Conservation (phyloP, 306 rosid species). For the Sechiopsis laciniata region DNA sequence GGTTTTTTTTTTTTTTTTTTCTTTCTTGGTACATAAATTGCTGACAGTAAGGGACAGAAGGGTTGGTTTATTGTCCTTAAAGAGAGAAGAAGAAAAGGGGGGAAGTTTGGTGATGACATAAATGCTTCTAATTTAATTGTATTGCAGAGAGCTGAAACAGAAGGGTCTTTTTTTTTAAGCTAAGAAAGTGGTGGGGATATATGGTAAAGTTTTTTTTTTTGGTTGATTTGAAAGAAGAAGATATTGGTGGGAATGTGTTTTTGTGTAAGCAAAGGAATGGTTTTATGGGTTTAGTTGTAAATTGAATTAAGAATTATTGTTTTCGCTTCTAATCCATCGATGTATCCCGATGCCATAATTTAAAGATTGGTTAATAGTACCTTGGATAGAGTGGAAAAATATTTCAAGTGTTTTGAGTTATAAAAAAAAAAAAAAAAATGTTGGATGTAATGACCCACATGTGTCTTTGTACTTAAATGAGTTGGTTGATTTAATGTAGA, state of each 20-base stretch:
- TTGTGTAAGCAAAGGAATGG: not conserved
- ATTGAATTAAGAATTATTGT: not conserved
- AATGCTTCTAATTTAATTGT: conserved; percentile 18
- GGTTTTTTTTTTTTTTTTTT: not conserved
- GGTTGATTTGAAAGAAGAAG: not conserved
- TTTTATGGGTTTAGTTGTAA: not conserved
- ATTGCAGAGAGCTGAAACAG: not conserved
- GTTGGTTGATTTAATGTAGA: not conserved
- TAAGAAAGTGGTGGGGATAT: not conserved
- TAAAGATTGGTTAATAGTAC: no score
- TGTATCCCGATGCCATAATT: no score
- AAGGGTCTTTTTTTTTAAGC: not conserved
- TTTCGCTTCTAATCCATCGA: not conserved
- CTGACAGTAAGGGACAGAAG: conserved; percentile 14
- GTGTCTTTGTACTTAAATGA: not conserved
- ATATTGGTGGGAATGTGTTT: not conserved
- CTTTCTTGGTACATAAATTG: not conserved
- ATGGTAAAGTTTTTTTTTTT: not conserved
- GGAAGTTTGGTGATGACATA: conserved; percentile 20
- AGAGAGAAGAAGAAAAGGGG: not conserved
- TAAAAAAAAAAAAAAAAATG: no score
- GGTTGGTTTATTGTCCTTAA: conserved; percentile 20
- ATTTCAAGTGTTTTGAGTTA: no score
- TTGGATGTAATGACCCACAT: not conserved
- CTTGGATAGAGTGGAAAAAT: no score